Percentiles rank a stretch among this genome's conserved stretches.
These are phyloP conservation scores for Exophiala xenobiotica DNA, from an alignment of 2,329 filamentous ascomycete species.

Conservation along the genomic window DNA sequence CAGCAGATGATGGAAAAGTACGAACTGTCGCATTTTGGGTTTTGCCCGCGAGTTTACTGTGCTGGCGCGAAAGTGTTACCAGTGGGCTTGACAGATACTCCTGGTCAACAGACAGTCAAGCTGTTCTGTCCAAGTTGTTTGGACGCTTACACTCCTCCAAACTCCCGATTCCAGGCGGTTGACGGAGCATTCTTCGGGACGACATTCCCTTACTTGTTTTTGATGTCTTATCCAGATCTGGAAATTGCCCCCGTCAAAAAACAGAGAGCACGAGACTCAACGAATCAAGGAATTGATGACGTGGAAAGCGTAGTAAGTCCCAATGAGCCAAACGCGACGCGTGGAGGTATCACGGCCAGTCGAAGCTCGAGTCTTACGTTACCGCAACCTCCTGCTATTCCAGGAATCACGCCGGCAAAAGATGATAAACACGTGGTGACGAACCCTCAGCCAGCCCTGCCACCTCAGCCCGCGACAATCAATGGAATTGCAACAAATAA, in stretches of 20 bases:
- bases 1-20: constrained; percentile 99
- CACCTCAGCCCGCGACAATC: constrained; percentile 56
- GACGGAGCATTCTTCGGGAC: constrained; percentile 98
- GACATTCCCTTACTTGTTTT: constrained; percentile 94
- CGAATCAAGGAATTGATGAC: constrained; percentile 21
- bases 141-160: constrained; percentile 95
- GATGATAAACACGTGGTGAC: constrained; percentile 35
- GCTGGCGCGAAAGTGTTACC: constrained; percentile 86
- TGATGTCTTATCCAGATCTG: constrained; percentile 97
- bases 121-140: constrained; percentile 96
- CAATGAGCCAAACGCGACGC: constrained; percentile 28
- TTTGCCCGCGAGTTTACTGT: constrained; percentile 92
- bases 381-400: constrained; percentile 33
- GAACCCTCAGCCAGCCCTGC: constrained; percentile 33
- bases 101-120: constrained; percentile 96
- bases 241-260: constrained; percentile 74
- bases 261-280: constrained; percentile 21
- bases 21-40: constrained; percentile 92
- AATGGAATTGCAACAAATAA: constrained; percentile 88
- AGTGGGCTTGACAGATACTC: constrained; percentile 90
- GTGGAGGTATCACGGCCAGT: constrained; percentile 25
- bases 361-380: constrained; percentile 30
- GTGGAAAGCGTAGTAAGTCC: constrained; percentile 28
- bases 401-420: constrained; percentile 32
- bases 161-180: constrained; percentile 94